Percentiles rank a stretch among this genome's conserved stretches.
phyloP scores from a whole-genome alignment of 306 rosid genomes.

The Clitoria ternatea region DNA sequence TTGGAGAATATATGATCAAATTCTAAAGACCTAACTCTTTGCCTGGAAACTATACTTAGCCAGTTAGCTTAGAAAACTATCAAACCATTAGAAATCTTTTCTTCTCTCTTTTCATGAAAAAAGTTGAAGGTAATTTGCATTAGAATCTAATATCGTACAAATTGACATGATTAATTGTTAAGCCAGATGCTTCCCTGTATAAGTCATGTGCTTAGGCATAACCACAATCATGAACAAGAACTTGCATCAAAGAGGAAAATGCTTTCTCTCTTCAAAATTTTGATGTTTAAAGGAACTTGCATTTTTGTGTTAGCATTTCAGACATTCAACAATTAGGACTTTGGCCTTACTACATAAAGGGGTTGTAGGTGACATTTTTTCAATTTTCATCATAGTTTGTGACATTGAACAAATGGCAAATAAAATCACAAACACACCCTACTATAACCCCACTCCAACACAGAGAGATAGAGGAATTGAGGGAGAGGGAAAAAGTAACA shows the following conservation, averaged over 20 bases:
- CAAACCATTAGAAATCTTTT: conserved; percentile 8
- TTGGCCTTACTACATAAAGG: background rate
- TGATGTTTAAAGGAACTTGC: background rate
- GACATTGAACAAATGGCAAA: background rate
- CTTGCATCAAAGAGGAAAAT: background rate
- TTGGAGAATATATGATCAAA: no score
- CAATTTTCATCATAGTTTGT: background rate
- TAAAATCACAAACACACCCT: conserved; percentile 6
- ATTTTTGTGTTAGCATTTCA: background rate
- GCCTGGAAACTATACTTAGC: conserved; percentile 6
- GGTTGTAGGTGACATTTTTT: background rate
- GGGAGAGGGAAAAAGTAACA: background rate
- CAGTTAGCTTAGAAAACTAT: conserved; percentile 9
- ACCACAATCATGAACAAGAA: background rate
- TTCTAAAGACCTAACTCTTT: conserved; percentile 9
- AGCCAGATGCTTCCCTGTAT: conserved; percentile 1
- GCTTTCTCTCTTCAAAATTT: background rate
- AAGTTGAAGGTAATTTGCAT: background rate
- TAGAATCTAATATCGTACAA: conserved; percentile 15
- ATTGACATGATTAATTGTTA: background rate
- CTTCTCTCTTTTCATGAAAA: background rate
- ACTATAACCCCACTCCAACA: conserved; percentile 15
- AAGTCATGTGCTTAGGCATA: conserved; percentile 4
- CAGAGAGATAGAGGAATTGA: background rate
- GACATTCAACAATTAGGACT: background rate